These are phyloP conservation scores for Gastrodia elata DNA, from an alignment of 106 monocot genomes.

Conservation along the genomic window DNA sequence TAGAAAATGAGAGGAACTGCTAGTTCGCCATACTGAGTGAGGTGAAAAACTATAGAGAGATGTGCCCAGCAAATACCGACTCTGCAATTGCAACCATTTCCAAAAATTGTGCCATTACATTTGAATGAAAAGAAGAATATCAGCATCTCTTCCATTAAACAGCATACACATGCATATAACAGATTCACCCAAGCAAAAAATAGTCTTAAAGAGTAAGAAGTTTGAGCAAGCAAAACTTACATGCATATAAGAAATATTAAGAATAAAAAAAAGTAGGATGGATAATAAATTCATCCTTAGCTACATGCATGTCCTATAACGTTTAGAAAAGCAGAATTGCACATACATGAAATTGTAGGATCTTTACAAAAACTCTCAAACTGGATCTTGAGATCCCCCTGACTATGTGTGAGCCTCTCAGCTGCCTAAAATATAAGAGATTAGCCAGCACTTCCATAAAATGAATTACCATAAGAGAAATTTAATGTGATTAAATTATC, in stretches of 20 bases:
- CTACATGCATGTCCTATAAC: neutral
- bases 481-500: slow-evolving; percentile 1
- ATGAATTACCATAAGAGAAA: neutral
- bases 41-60: neutral
- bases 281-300: neutral
- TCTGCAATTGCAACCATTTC: neutral
- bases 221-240: too few species aligned
- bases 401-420: slow-evolving; percentile 63
- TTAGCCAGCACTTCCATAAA: neutral
- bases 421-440: slow-evolving; percentile 50
- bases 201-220: neutral
- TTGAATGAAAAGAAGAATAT: neutral
- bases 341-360: slow-evolving; percentile 59
- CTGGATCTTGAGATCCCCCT: slow-evolving; percentile 59
- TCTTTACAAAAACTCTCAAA: slow-evolving; percentile 54
- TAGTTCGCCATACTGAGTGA: neutral
- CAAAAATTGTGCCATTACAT: neutral
- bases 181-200: neutral
- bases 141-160: neutral
- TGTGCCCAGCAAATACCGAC: neutral
- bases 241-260: too few species aligned
- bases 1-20: neutral
- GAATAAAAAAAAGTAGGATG: neutral
- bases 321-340: neutral
- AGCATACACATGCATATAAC: neutral